phyloP scores from a whole-genome alignment of 2,329 filamentous ascomycete species.

The Alternaria arbusti region DNA sequence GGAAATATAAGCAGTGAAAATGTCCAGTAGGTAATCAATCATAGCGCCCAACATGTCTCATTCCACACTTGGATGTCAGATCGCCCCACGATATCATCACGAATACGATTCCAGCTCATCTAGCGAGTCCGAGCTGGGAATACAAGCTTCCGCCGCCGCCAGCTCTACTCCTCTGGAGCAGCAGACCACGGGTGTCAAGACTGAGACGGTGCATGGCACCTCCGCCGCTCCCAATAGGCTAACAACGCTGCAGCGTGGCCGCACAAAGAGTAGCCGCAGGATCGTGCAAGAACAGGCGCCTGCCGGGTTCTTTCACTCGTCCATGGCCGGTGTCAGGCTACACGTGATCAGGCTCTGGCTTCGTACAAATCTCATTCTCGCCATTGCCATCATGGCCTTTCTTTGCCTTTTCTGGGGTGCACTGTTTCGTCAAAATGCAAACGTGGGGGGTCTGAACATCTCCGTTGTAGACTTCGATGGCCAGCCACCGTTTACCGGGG shows the following conservation, averaged over 20 bases:
- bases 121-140: constrained; percentile 14
- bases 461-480: constrained; percentile 70
- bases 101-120: constrained; percentile 23
- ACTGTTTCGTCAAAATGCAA: constrained; percentile 31
- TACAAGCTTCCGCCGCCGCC: not conserved
- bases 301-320: constrained; percentile 39
- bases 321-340: constrained; percentile 38
- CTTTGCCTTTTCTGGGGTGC: constrained; percentile 41
- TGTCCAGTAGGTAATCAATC: not conserved
- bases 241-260: constrained; percentile 14
- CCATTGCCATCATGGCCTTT: constrained; percentile 30
- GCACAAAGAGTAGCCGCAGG: constrained; percentile 29
- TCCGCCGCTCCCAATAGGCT: constrained; percentile 13
- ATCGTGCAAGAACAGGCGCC: constrained; percentile 14
- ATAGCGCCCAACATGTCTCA: constrained; percentile 17
- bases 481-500: constrained; percentile 55
- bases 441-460: constrained; percentile 53
- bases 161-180: not conserved
- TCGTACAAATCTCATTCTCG: constrained; percentile 36
- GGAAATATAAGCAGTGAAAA: not conserved
- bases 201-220: constrained; percentile 24
- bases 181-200: constrained; percentile 26
- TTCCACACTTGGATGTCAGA: constrained; percentile 34
- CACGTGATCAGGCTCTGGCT: constrained; percentile 39
- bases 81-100: constrained; percentile 32